These are phyloP conservation scores for Acephala macrosclerotiorum DNA, from an alignment of 2,329 filamentous ascomycete species.

Conservation along the genomic window DNA sequence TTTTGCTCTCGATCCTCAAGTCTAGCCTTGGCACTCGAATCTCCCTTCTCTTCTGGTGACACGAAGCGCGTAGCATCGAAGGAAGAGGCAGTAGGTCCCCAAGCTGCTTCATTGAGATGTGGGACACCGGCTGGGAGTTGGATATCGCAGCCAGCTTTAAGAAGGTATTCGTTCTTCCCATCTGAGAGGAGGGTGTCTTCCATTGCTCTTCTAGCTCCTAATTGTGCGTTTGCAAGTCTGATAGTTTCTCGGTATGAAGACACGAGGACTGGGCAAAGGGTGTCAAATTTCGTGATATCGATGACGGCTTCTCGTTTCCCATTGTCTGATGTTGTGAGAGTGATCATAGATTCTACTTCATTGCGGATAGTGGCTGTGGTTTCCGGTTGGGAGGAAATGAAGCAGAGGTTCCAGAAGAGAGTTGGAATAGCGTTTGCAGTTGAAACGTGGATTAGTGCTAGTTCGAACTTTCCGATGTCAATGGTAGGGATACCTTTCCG, in stretches of 20 bases:
- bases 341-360: slow-evolving; percentile 41
- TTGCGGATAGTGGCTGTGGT: slow-evolving; percentile 39
- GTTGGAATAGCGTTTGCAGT: slow-evolving; percentile 48
- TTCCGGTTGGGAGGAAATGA: slow-evolving; percentile 42
- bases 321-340: slow-evolving; percentile 2
- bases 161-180: slow-evolving; percentile 47
- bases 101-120: slow-evolving; percentile 49
- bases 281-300: slow-evolving; percentile 47
- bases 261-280: slow-evolving; percentile 50
- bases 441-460: slow-evolving; percentile 41
- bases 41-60: slow-evolving; percentile 23
- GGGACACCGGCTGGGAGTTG: slow-evolving; percentile 52
- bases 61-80: slow-evolving; percentile 54
- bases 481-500: slow-evolving; percentile 36
- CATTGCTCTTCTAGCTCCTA: slow-evolving; percentile 49
- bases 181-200: slow-evolving; percentile 49
- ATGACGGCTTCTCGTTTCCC: slow-evolving; percentile 40
- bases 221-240: slow-evolving; percentile 48
- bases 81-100: slow-evolving; percentile 49
- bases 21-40: slow-evolving; percentile 18
- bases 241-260: slow-evolving; percentile 54
- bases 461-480: slow-evolving; percentile 44
- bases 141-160: slow-evolving; percentile 50
- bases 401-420: slow-evolving; percentile 47
- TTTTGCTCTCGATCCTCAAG: slow-evolving; percentile 26